Base-by-base conservation (phyloP, 2,329 filamentous ascomycete species). In the Aspergillus sp. region DNA sequence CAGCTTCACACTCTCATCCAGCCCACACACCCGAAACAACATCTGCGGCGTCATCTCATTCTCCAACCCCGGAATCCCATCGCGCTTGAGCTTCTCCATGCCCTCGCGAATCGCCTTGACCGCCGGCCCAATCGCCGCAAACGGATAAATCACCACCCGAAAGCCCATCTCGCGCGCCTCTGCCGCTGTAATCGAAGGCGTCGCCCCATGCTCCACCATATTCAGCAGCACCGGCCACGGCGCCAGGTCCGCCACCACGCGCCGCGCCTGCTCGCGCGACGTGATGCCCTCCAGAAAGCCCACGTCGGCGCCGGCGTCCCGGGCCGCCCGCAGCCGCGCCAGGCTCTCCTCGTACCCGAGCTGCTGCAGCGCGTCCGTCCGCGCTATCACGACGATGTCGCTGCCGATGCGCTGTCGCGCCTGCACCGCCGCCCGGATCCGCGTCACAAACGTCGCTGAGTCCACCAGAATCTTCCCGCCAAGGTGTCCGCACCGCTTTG, bases 371-470 rank as follows among this genome's bases (percentile, higher is more conserved):
- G 70, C 64, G 53, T 76, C 73, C 8, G 73, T 76, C 30, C 74
- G 68, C n/a, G 73, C 74, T 52, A 76, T 76, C 24, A 76, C 59
- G 10, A 76, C 67, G 20, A 76, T 75, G 42, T 76, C 73, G n/a
- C 69, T 73, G 5, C 62, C 60, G 10, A 70, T 55, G 7, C 67
- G 60, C 45, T 71, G 51, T 1, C 67, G 63, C 5, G 67, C 65
- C 42, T 70, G 64, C 41, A 70, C 67, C 0, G 72, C 72, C 1
- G 71, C 71, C 14, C 71, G 67, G 43, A 75, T 71, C 4, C 72
- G 66, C 8, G 63, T 67, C 35, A 64, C 61, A 50, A 67, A 74
- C 2, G 66, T 68, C 1, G 63, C 60, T 0, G 50, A 56, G 43
- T 69, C 68, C 20, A 74, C 72, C 8, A 75, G 65, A 35, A 69